Percentiles rank a stretch among this genome's conserved stretches.
phyloP scores from a whole-genome alignment of 805 yeast genomes.

The Kregervanrija fluxuum region DNA sequence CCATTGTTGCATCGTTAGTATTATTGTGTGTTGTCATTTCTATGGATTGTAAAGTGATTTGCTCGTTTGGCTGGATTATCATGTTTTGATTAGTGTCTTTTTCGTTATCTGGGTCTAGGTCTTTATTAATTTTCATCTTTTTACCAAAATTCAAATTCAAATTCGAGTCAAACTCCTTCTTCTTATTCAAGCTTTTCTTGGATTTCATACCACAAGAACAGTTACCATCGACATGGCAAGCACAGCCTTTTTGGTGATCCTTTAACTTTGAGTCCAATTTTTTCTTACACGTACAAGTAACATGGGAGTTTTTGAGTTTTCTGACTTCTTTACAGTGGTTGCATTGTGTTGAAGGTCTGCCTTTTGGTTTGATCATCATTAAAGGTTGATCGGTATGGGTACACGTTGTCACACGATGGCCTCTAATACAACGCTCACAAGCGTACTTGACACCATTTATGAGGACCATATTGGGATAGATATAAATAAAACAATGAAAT shows the following conservation, averaged over 20 bases:
- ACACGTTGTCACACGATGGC: slow-evolving; percentile 93
- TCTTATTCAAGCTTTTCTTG: slow-evolving; percentile 12
- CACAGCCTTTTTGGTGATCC: slow-evolving; percentile 24
- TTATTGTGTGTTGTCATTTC: too few species aligned
- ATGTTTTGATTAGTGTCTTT: too few species aligned
- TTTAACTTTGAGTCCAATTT: slow-evolving; percentile 24
- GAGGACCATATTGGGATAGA: slow-evolving; percentile 54
- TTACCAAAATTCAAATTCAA: too few species aligned
- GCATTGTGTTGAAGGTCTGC: slow-evolving; percentile 92
- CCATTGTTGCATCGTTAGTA: too few species aligned
- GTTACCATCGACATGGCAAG: slow-evolving; percentile 25
- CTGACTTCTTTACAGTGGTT: slow-evolving; percentile 75
- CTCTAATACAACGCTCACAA: slow-evolving; percentile 91
- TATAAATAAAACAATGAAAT: background rate
- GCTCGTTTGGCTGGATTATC: too few species aligned
- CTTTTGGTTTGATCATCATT: slow-evolving; percentile 92
- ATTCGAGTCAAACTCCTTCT: slow-evolving; percentile 5
- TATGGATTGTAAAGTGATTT: too few species aligned
- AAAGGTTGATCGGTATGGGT: slow-evolving; percentile 87
- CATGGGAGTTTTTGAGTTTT: slow-evolving; percentile 58
- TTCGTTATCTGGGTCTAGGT: slow-evolving; percentile 2
- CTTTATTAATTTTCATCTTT: slow-evolving; percentile 1
- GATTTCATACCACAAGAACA: slow-evolving; percentile 27
- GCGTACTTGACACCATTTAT: slow-evolving; percentile 93
- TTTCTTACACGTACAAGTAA: slow-evolving; percentile 63